Conservation (phyloP, 176 grass and related monocot species). For the Canna indica region DNA sequence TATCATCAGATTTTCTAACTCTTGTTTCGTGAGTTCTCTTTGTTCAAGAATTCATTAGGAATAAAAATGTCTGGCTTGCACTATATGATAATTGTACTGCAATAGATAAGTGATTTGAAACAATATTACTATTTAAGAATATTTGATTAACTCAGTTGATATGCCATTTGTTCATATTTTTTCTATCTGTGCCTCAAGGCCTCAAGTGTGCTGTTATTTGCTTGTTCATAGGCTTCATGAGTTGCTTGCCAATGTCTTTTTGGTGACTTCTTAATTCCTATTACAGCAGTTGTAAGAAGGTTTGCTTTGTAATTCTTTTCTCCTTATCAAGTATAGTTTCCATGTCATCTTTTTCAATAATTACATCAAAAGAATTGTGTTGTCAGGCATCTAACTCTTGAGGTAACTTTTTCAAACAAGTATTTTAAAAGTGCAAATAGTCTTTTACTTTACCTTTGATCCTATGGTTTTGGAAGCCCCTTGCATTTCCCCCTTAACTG, state of each 20-base stretch:
- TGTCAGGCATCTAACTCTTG: background rate
- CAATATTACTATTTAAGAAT: background rate
- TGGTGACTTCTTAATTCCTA: background rate
- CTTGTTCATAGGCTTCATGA: background rate
- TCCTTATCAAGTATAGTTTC: background rate
- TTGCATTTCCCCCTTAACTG: background rate
- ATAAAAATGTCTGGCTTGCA: background rate
- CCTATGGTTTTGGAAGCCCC: background rate
- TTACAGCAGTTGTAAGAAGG: background rate
- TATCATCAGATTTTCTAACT: background rate
- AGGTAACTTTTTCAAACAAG: background rate
- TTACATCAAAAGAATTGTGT: too few relatives aligned
- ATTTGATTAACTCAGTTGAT: background rate
- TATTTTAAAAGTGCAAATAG: background rate
- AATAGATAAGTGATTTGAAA: background rate
- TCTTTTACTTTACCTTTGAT: background rate
- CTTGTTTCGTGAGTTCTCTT: too few relatives aligned
- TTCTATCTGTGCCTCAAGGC: background rate
- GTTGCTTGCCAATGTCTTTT: background rate
- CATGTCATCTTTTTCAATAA: background rate
- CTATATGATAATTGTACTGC: background rate
- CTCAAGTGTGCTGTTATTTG: background rate
- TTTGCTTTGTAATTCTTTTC: background rate
- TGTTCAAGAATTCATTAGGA: too few relatives aligned
- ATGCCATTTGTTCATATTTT: background rate